A percentile compares a stretch with the other conserved stretches of the same genome.
phyloP scores from a whole-genome alignment of 108 stramenopile genomes.

The Cyclotella sp. region DNA sequence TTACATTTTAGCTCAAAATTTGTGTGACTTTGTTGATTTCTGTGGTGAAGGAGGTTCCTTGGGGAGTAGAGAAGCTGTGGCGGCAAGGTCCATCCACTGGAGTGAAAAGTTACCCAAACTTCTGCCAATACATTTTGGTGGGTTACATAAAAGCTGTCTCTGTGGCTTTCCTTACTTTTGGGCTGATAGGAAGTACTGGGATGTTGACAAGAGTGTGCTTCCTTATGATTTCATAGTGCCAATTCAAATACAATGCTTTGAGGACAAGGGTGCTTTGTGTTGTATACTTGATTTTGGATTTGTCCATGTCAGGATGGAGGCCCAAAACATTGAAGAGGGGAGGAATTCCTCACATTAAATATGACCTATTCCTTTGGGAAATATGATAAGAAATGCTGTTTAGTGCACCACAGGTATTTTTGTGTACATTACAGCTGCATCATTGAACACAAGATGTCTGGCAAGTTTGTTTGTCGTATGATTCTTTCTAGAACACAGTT shows the following conservation, averaged over 20 bases:
- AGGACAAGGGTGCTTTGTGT: background rate
- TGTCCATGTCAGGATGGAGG: constrained; percentile 24
- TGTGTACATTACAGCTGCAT: no score
- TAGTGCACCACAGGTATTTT: constrained; percentile 20
- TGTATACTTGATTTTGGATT: constrained; percentile 13
- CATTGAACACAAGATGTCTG: no score
- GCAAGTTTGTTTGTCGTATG: no score
- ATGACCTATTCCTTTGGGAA: constrained; percentile 16
- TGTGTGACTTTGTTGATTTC: constrained; percentile 23
- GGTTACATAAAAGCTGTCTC: constrained; percentile 23
- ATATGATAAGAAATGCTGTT: constrained; percentile 18
- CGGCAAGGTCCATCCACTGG: constrained; percentile 7
- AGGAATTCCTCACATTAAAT: constrained; percentile 14
- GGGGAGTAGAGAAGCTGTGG: constrained; percentile 28
- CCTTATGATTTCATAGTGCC: constrained; percentile 25
- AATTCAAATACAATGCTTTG: constrained; percentile 18
- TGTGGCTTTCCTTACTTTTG: constrained; percentile 23
- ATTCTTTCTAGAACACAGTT: no score
- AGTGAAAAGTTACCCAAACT: constrained; percentile 14
- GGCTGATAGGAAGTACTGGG: constrained; percentile 24
- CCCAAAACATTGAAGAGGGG: constrained; percentile 18
- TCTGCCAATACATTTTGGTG: constrained; percentile 12
- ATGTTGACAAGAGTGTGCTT: background rate
- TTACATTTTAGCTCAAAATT: constrained; percentile 12
- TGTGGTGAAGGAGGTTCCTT: background rate